These are phyloP conservation scores for Incumbomyces delicatus DNA, from an alignment of 2,329 filamentous ascomycete species.

Conservation along the genomic window DNA sequence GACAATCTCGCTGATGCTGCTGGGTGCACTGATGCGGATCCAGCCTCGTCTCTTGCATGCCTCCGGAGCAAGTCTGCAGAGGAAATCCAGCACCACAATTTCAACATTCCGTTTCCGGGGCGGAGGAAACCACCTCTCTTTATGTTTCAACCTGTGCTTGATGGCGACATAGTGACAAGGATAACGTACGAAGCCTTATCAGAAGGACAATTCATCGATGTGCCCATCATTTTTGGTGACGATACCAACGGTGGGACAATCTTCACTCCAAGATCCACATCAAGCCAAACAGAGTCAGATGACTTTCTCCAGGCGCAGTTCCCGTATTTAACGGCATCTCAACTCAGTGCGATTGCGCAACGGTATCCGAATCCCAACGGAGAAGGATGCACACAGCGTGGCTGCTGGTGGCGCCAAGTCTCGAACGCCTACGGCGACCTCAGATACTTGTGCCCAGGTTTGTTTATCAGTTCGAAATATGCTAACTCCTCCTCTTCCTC, in stretches of 20 bases:
- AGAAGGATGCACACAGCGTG: slow-evolving; percentile 21
- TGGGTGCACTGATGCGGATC: slow-evolving; percentile 29
- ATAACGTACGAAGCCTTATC: slow-evolving; percentile 41
- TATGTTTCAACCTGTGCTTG: slow-evolving; percentile 43
- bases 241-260: slow-evolving; percentile 57
- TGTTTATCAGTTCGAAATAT: slow-evolving; percentile 43
- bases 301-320: slow-evolving; percentile 51
- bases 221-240: slow-evolving; percentile 48
- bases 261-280: slow-evolving; percentile 45
- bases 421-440: slow-evolving; percentile 54
- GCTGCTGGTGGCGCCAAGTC: slow-evolving; percentile 50
- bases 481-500: slow-evolving; percentile 17
- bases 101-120: slow-evolving; percentile 37
- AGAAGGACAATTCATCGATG: slow-evolving; percentile 39
- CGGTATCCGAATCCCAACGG: slow-evolving; percentile 46
- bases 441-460: slow-evolving; percentile 54
- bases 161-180: slow-evolving; percentile 42
- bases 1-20: slow-evolving; percentile 42
- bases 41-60: slow-evolving; percentile 37
- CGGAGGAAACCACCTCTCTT: slow-evolving; percentile 34
- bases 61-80: slow-evolving; percentile 37
- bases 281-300: slow-evolving; percentile 40
- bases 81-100: slow-evolving; percentile 37
- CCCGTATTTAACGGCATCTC: slow-evolving; percentile 41
- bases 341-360: slow-evolving; percentile 43